Conservation (phyloP, 805 yeast genomes). For the Wickerhamomyces bovis region DNA sequence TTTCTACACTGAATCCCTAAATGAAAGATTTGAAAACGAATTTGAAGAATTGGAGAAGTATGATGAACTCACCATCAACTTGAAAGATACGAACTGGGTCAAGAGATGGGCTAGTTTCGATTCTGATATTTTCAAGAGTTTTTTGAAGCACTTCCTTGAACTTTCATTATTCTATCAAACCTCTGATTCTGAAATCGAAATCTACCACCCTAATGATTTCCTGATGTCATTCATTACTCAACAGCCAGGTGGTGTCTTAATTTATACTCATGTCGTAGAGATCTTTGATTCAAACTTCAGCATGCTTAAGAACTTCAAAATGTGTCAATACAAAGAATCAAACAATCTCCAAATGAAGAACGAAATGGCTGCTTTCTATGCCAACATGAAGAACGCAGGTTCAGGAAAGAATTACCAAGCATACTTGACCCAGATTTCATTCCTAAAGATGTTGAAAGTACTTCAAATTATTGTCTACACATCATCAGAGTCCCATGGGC, state of each 20-base stretch:
- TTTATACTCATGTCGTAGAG: constrained; percentile 18
- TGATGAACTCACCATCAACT: constrained; percentile 36
- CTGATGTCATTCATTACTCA: neutral
- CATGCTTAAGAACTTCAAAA: constrained; percentile 15
- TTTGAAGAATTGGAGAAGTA: constrained; percentile 19
- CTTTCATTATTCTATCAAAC: constrained; percentile 2
- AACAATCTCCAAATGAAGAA: constrained; percentile 6
- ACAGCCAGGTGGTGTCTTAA: constrained; percentile 20
- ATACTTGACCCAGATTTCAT: constrained; percentile 6
- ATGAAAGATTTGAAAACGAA: constrained; percentile 4
- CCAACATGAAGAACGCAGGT: neutral
- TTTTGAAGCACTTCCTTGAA: constrained; percentile 49
- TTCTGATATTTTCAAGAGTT: constrained; percentile 53
- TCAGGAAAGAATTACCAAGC: constrained; percentile 5
- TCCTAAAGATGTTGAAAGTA: constrained; percentile 10
- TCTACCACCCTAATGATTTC: neutral
- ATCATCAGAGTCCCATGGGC: neutral
- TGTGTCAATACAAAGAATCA: constrained; percentile 9
- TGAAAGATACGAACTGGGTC: constrained; percentile 54
- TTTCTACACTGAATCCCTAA: constrained; percentile 24
- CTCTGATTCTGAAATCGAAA: neutral
- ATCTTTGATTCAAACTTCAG: constrained; percentile 17
- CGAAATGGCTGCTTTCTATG: constrained; percentile 13
- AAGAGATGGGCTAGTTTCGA: constrained; percentile 53
- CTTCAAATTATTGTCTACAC: constrained; percentile 5